Base-by-base conservation (phyloP, 192 early-diverging fungal genomes). In the Coemansia sp. region DNA sequence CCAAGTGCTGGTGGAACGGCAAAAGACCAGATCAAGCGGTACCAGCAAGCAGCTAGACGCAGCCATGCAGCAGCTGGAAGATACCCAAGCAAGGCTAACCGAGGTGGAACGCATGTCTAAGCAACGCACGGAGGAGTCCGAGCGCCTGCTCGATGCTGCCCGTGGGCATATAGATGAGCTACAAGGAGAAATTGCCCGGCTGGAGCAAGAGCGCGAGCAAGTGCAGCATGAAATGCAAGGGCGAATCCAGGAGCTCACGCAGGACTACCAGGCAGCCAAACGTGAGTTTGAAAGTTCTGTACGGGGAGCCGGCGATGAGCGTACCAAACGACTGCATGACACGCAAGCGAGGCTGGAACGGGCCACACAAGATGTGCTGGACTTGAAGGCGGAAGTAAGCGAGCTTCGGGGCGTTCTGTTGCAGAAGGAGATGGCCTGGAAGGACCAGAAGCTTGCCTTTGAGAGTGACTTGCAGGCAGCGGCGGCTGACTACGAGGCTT, bases 331-430 rank as follows among this genome's bases (percentile, higher is more conserved):
- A 19, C 47, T 70, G 50, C 50, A 47, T 7, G 73, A 77, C 47
- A 61, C 73, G 12, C 73, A 77, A 40, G n/a, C 45, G 0, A 21
- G 63, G 15, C 55, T 65, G 3, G 72, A 76, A 47, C 41, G 49
- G 19, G 66, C 66, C 0, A 62, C 49, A 11, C 57, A 58, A 40
- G 73, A 77, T 37, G 30, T 52, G 10, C 13, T 70, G 16, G 73
- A 61, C n/a, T 39, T 70, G 1, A 57, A 59, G 31, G 38, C 63
- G 14, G 55, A 70, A 33, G 38, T 70, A 47, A 77, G 73, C 59
- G 73, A 77, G 63, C 46, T 77, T 56, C 73, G 73, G 41, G 63
- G 73, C 7, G 50, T 65, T 12, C 53, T 77, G 42, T 38, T 77
- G 35, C 61, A 65, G 19, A 70, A 70, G 51, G 67, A 77, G 20